Base-by-base conservation (phyloP, 345 rosid species). In the Gossypium rotundifolium region DNA sequence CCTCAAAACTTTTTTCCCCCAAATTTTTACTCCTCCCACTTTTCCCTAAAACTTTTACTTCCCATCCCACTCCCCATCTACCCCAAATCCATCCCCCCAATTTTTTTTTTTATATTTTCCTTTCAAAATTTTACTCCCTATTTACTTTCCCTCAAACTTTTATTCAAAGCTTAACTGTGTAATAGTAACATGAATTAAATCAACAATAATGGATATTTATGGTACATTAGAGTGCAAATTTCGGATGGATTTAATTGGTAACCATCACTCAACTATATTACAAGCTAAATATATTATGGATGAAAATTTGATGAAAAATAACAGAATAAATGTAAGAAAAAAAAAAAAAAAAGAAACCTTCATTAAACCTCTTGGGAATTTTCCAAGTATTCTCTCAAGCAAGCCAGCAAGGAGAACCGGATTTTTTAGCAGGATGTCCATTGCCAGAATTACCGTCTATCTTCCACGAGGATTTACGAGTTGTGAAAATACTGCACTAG, bases 381-480 rank as follows among this genome's bases (percentile, higher is more conserved):
- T 73, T 66, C 77, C 20, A 51, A 69, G 53, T 70, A 73, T 61
- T 55, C 74, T 52, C 75, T 77, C 48, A 46, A 67, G 57, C 57
- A 52, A 52, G 20, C 23, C 59, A 73, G 45, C 76, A 45, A 69
- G 61, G 77, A 38, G 38, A n/a, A 46, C 38, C 72, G 54, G 61
- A 62, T 68, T 27, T 12, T 64, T 79, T 16, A 57, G 64, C 25
- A 66, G 53, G 78, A 65, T 57, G 51, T 63, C 73, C 55, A 11
- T 61, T 27, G 78, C 63, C 62, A 75, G 17, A 51, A 75, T 80
- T 65, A 42, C 52, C 64, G 46, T 77, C 83, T 77, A 95, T 78
- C 99, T 88, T 78, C 99, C 99, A 22, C 98, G 93, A 77, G 99
- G 99, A 83, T 95, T 92, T 53, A 95, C 98, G 48, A 95, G 92